Evolutionary conservation across 2,329 filamentous ascomycete genomes (phyloP).

Genomic region (Boeremia exigua): DNA sequence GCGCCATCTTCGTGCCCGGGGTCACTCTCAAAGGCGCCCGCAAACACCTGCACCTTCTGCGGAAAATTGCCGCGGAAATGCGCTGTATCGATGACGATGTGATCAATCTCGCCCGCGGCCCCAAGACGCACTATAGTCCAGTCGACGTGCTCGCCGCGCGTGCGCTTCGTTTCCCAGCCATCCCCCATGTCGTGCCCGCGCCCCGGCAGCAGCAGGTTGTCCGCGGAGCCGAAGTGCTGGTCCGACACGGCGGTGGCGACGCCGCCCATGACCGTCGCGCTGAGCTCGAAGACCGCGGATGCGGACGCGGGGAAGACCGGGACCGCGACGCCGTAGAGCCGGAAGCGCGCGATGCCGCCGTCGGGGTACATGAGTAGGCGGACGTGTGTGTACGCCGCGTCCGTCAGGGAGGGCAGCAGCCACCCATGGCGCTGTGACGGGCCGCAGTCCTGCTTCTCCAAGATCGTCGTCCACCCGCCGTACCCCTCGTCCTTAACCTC

Average conservation of each 20-base stretch:
- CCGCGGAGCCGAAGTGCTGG: slow-evolving; percentile 83
- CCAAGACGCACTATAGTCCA: slow-evolving; percentile 82
- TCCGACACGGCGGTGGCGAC: slow-evolving; percentile 79
- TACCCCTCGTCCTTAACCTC: slow-evolving; percentile 58
- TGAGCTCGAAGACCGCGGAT: slow-evolving; percentile 73
- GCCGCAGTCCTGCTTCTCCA: slow-evolving; percentile 73
- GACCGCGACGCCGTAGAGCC: slow-evolving; percentile 76
- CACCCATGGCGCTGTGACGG: slow-evolving; percentile 76
- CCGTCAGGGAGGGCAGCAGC: slow-evolving; percentile 63
- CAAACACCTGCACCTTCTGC: slow-evolving; percentile 71
- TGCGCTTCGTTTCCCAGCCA: slow-evolving; percentile 84
- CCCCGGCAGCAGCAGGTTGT: slow-evolving; percentile 79
- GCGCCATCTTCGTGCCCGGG: slow-evolving; percentile 62
- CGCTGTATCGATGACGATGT: slow-evolving; percentile 77
- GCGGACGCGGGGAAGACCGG: slow-evolving; percentile 75
- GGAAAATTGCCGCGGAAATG: slow-evolving; percentile 87
- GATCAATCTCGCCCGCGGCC: slow-evolving; percentile 67
- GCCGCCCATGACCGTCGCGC: slow-evolving; percentile 78
- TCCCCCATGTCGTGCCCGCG: slow-evolving; percentile 86
- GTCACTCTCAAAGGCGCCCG: slow-evolving; percentile 64
- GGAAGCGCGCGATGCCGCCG: slow-evolving; percentile 81
- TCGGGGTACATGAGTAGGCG: slow-evolving; percentile 85
- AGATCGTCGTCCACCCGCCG: slow-evolving; percentile 71
- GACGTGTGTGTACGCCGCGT: slow-evolving; percentile 78
- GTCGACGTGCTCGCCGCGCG: slow-evolving; percentile 75